A percentile compares a stretch with the other conserved stretches of the same genome.
Evolutionary conservation across 352 stramenopile species (phyloP).

Genomic region (Plasmopara muralis): DNA sequence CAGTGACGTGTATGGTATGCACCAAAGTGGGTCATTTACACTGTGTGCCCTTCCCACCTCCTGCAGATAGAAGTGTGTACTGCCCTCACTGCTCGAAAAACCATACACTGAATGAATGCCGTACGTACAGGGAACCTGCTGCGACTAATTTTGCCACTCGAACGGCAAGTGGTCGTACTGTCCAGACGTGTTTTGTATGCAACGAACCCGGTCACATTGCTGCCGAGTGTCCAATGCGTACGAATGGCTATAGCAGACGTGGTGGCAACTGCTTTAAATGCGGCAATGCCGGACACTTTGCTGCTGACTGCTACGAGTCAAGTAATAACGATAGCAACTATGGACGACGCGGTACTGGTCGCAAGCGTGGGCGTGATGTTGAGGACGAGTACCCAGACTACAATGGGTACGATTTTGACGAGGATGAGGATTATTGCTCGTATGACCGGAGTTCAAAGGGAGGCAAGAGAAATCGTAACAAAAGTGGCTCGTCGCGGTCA

Average conservation of each 20-base stretch:
- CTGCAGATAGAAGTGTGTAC: constrained; percentile 62
- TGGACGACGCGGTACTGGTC: constrained; percentile 26
- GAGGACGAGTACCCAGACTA: constrained; percentile 46
- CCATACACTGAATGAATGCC: constrained; percentile 42
- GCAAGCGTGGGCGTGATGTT: constrained; percentile 41
- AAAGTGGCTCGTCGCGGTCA: constrained; percentile 14
- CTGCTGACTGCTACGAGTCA: constrained; percentile 34
- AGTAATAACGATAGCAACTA: constrained; percentile 11
- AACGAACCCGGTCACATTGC: constrained; percentile 64
- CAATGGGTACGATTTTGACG: constrained; percentile 31
- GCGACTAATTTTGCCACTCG: constrained; percentile 38
- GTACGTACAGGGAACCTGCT: constrained; percentile 38
- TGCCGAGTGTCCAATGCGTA: constrained; percentile 47
- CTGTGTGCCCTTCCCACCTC: constrained; percentile 57
- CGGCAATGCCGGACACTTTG: constrained; percentile 39
- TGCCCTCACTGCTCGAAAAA: constrained; percentile 59
- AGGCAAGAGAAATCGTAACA: constrained; percentile 18
- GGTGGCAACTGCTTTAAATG: constrained; percentile 52
- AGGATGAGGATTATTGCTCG: constrained; percentile 33
- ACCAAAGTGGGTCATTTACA: constrained; percentile 51
- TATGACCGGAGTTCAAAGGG: constrained; percentile 23
- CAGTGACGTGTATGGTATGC: constrained; percentile 74
- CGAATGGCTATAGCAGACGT: constrained; percentile 30
- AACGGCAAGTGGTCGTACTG: constrained; percentile 30
- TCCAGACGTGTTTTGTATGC: constrained; percentile 73